phyloP scores from a whole-genome alignment of 441 rosid species.

The Erodium moschatum region DNA sequence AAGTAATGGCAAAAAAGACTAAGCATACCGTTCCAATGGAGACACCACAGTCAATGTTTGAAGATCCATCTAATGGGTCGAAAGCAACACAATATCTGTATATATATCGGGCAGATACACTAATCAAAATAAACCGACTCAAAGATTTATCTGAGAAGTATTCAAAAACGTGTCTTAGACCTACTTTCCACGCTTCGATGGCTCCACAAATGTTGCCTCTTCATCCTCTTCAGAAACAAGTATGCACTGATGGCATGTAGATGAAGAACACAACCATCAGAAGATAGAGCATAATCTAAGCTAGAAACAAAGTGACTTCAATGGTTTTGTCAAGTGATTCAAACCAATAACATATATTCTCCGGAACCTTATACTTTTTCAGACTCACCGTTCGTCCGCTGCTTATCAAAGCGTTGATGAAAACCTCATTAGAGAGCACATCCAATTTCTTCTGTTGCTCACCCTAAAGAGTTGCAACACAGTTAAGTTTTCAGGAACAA shows the following conservation, averaged over 20 bases:
- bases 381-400: slow-evolving; percentile 86
- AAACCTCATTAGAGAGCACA: slow-evolving; percentile 88
- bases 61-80: slow-evolving; percentile 97
- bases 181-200: slow-evolving; percentile 70
- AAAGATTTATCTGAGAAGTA: slow-evolving; percentile 5
- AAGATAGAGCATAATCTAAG: slow-evolving; percentile 3
- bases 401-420: slow-evolving; percentile 88
- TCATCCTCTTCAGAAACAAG: slow-evolving; percentile 98
- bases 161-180: slow-evolving; percentile 12
- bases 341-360: background rate
- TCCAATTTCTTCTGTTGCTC: slow-evolving; percentile 97
- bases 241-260: slow-evolving; percentile 46
- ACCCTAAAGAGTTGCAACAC: slow-evolving; percentile 39
- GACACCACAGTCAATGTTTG: slow-evolving; percentile 96
- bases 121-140: background rate
- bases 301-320: background rate
- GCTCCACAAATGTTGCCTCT: slow-evolving; percentile 75
- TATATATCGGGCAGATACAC: background rate
- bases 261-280: slow-evolving; percentile 19
- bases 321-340: background rate
- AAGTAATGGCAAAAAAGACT: background rate
- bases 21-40: slow-evolving; percentile 84
- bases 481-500: slow-evolving; percentile 3
- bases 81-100: slow-evolving; percentile 81
- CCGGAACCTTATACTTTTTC: background rate